phyloP scores from a whole-genome alignment of 257 asterid species.

The Solanum tarijense region DNA sequence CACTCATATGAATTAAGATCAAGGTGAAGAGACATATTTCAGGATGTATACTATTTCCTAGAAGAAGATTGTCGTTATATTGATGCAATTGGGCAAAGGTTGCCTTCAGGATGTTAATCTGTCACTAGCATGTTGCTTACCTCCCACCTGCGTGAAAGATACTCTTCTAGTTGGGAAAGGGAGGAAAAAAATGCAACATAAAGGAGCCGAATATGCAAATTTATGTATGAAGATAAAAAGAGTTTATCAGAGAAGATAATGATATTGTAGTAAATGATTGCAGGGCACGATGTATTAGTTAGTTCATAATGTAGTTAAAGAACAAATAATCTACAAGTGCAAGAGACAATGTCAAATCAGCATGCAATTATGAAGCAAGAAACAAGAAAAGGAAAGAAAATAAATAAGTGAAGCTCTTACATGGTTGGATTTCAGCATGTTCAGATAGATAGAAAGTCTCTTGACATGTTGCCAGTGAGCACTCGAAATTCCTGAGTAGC shows the following conservation, averaged over 20 bases:
- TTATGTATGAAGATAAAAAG: neutral
- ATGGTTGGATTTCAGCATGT: conserved; percentile 58
- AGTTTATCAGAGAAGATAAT: neutral
- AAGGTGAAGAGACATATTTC: neutral
- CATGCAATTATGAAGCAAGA: neutral
- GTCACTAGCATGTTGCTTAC: neutral
- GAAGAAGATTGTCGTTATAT: neutral
- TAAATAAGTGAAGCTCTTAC: conserved; percentile 26
- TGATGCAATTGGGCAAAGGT: neutral
- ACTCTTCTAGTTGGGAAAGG: neutral
- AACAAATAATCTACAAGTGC: neutral
- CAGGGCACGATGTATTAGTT: neutral
- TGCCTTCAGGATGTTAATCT: neutral
- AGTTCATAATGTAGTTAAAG: neutral
- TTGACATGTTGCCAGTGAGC: conserved; percentile 84
- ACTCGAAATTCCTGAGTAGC: conserved; percentile 76
- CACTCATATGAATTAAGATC: neutral
- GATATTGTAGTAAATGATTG: neutral
- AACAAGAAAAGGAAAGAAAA: neutral
- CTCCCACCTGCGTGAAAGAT: neutral
- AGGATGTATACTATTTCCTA: neutral
- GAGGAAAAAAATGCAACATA: neutral
- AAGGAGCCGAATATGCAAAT: neutral
- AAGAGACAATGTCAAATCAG: neutral
- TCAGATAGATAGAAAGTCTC: conserved; percentile 52